These are phyloP conservation scores for Saccharomycopsis javanensis DNA, from an alignment of 805 yeast species.

Conservation along the genomic window DNA sequence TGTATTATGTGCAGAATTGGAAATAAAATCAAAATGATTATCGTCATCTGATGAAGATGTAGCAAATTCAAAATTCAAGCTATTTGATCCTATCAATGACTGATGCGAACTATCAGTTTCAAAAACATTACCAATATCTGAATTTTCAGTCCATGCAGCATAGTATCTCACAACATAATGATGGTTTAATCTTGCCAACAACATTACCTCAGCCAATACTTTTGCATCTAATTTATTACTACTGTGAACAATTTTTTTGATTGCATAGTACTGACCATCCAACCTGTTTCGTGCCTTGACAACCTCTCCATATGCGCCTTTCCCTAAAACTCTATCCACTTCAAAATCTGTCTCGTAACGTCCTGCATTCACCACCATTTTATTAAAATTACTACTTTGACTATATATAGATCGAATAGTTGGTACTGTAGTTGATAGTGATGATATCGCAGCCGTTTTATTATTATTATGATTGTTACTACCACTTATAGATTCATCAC, in stretches of 20 bases:
- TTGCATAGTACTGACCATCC: constrained; percentile 92
- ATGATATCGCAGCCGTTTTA: not conserved
- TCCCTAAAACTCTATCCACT: constrained; percentile 82
- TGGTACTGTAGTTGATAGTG: not conserved
- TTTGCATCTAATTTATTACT: constrained; percentile 62
- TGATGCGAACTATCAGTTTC: not conserved
- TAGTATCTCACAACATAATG: constrained; percentile 94
- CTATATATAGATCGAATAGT: not conserved
- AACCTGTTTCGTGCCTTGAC: constrained; percentile 91
- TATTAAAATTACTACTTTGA: constrained; percentile 3
- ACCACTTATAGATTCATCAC: not conserved
- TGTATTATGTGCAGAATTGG: constrained; percentile 34
- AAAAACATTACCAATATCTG: constrained; percentile 20
- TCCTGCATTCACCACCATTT: not conserved
- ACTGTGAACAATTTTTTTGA: constrained; percentile 80
- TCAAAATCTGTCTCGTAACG: constrained; percentile 91
- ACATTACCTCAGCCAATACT: constrained; percentile 82
- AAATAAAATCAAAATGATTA: constrained; percentile 50
- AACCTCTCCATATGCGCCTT: constrained; percentile 97
- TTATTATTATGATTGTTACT: constrained; percentile 1
- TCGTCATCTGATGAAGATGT: constrained; percentile 6
- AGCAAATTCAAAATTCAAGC: constrained; percentile 15
- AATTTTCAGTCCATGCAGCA: constrained; percentile 93
- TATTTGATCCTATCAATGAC: not conserved
- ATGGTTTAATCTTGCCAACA: constrained; percentile 84